phyloP scores from a whole-genome alignment of 805 yeast genomes.

The Candida sanyiensis region DNA sequence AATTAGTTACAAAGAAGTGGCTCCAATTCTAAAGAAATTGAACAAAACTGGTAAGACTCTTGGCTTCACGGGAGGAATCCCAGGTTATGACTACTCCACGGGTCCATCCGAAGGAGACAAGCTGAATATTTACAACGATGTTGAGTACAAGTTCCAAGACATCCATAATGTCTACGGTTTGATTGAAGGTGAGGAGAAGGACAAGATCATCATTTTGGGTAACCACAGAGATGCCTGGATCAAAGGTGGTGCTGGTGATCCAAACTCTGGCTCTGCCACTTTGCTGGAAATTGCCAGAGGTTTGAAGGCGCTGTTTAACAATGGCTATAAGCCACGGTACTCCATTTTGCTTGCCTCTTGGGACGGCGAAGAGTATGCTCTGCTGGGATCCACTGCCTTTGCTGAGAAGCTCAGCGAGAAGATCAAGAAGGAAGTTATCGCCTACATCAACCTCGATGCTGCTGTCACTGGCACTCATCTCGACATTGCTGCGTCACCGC shows the following conservation, averaged over 20 bases:
- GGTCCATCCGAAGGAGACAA: slow-evolving; percentile 43
- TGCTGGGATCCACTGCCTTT: slow-evolving; percentile 71
- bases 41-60: slow-evolving; percentile 52
- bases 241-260: slow-evolving; percentile 74
- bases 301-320: slow-evolving; percentile 41
- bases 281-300: slow-evolving; percentile 60
- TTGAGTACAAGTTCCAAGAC: slow-evolving; percentile 55
- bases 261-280: slow-evolving; percentile 67
- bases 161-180: slow-evolving; percentile 59
- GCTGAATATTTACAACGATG: slow-evolving; percentile 54
- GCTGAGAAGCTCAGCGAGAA: slow-evolving; percentile 55
- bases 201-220: slow-evolving; percentile 59
- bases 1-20: slow-evolving; percentile 55
- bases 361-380: slow-evolving; percentile 79
- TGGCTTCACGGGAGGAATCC: slow-evolving; percentile 44
- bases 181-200: slow-evolving; percentile 45
- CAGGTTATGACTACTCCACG: slow-evolving; percentile 40
- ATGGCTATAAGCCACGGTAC: slow-evolving; percentile 64
- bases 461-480: slow-evolving; percentile 55
- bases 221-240: slow-evolving; percentile 82
- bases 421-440: slow-evolving; percentile 49
- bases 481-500: slow-evolving; percentile 45
- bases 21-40: slow-evolving; percentile 53
- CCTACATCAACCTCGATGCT: slow-evolving; percentile 66
- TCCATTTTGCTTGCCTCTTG: slow-evolving; percentile 67